phyloP scores from a whole-genome alignment of 495 filamentous ascomycete genomes.

The Daldinia childiae region DNA sequence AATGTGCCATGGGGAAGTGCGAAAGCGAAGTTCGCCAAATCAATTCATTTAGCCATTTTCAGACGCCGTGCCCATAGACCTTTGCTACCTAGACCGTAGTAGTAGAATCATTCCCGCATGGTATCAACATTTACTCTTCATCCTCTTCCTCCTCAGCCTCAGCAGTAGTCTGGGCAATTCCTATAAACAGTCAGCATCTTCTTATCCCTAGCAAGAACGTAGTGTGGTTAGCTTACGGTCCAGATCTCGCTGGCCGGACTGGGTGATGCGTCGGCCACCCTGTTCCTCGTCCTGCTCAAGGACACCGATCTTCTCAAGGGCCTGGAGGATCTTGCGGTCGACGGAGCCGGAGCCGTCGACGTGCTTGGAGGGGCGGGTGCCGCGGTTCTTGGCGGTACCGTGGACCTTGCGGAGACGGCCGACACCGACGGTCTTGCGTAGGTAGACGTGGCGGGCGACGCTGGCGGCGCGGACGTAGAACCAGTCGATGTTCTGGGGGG shows the following conservation, averaged over 20 bases:
- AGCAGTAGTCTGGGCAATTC: conserved; percentile 77
- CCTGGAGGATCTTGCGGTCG: conserved; percentile 94
- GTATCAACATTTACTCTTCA: conserved; percentile 61
- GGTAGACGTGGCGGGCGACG: conserved; percentile 97
- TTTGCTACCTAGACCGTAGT: conserved; percentile 47
- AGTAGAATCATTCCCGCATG: conserved; percentile 37
- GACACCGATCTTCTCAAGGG: conserved; percentile 98
- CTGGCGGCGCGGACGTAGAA: conserved; percentile 98
- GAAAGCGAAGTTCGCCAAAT: conserved; percentile 44
- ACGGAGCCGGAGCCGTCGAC: conserved; percentile 94
- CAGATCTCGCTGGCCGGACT: conserved; percentile 97
- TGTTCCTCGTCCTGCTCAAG: conserved; percentile 96
- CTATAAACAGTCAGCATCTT: conserved; percentile 41
- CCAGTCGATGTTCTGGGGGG: conserved; percentile 96
- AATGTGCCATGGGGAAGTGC: conserved; percentile 35
- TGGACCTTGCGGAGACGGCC: conserved; percentile 76
- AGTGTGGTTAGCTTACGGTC: conserved; percentile 69
- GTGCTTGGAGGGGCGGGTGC: conserved; percentile 89
- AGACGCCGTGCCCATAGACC: conserved; percentile 47
- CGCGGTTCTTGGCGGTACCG: conserved; percentile 96
- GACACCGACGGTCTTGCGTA: conserved; percentile 98
- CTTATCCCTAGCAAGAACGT: neutral
- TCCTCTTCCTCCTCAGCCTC: conserved; percentile 76
- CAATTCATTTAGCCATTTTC: conserved; percentile 49
- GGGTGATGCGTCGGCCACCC: conserved; percentile 96